phyloP scores from a whole-genome alignment of 1,284 basidiomycete species.

The Malassezia brasiliensis region DNA sequence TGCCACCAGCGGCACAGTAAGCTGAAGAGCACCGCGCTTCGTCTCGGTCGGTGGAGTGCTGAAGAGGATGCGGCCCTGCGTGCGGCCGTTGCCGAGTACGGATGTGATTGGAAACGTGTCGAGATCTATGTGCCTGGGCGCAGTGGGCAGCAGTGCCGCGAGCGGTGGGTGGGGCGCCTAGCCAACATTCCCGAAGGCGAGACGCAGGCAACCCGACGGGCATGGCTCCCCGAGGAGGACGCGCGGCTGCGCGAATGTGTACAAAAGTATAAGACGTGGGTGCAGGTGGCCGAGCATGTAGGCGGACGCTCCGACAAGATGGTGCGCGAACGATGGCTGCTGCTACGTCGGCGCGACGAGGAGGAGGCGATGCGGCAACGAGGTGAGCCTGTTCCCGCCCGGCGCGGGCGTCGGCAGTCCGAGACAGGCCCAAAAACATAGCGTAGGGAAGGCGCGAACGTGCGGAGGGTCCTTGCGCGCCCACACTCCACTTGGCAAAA shows the following conservation, averaged over 20 bases:
- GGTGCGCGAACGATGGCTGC: constrained; percentile 19
- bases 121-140: constrained; percentile 15
- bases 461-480: too few species aligned
- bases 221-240: constrained; percentile 15
- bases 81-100: constrained; percentile 14
- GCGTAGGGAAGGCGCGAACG: neutral
- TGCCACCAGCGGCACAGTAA: constrained; percentile 17
- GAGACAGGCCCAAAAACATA: neutral
- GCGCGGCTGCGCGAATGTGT: constrained; percentile 16
- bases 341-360: constrained; percentile 13
- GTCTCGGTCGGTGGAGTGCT: constrained; percentile 14
- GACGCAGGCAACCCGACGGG: constrained; percentile 12
- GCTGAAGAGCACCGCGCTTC: constrained; percentile 6
- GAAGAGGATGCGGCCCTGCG: constrained; percentile 16
- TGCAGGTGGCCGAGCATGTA: constrained; percentile 13
- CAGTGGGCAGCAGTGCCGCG: constrained; percentile 18
- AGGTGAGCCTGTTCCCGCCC: neutral
- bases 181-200: constrained; percentile 18
- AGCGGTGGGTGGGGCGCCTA: constrained; percentile 18
- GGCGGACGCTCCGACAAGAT: constrained; percentile 18
- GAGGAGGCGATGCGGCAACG: constrained; percentile 1
- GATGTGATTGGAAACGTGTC: constrained; percentile 17
- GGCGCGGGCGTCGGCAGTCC: neutral
- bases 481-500: too few species aligned
- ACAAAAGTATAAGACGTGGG: constrained; percentile 15